Base-by-base conservation (phyloP, 805 yeast genomes). In the Saccharomycopsis capsularis region DNA sequence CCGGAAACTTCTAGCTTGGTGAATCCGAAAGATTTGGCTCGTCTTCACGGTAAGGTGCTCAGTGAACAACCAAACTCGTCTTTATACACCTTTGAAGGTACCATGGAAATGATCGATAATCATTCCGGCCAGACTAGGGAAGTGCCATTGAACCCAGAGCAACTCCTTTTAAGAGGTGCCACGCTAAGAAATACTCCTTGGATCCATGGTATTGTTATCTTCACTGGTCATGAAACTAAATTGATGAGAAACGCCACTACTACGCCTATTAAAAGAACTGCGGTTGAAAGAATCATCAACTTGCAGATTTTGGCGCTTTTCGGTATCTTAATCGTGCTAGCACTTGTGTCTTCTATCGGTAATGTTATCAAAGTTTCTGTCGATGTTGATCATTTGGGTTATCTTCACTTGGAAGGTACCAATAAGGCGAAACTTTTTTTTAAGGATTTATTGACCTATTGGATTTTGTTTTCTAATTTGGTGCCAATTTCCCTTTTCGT, bases 201-300 rank as follows among this genome's bases (percentile, higher is more conserved):
- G 97, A 79, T 93, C 39, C 86, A 86, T 58, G 99, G 99, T 21
- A 73, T 88, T 45, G 97, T 87, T 1, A 79, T 93, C 1, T 93
- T 91, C 63, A 93, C 99, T 0, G 99, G 99, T 19, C 99, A 95
- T 63, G 99, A 93, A 67, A 93, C 99, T 0, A 93, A 93, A 61
- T 73, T 93, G 56, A 91, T 93, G 98, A 79, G 99, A 63, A 93
- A 93, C 68, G 99, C 99, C 18, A 90, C 98, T 2, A 97, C 99
- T 1, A 82, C 99, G 2, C 99, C 99, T 9, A 95, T 93, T 60
- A 93, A 93, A 63, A 77, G 95, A 59, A 93, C 99, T 0, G 95
- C 95, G 23, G 97, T 95, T 13, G 99, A 93, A 69, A 79, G 95
- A 63, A 85, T 90, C 67, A 91, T 93, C 58, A 95, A 93, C 63